Base-by-base conservation (phyloP, 2,329 filamentous ascomycete species). In the Pseudocercospora cruenta region DNA sequence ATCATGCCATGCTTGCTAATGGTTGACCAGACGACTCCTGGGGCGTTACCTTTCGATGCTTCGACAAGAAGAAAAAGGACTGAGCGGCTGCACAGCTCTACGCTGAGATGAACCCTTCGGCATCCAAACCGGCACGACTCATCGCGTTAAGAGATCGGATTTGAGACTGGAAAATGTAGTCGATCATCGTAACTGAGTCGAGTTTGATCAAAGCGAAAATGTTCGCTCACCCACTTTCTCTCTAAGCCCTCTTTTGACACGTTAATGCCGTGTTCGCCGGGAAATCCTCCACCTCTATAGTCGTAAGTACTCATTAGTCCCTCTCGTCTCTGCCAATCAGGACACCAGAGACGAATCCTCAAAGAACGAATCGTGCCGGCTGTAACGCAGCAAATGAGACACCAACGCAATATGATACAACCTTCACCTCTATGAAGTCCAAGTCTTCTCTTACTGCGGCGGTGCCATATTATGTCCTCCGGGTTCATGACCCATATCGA, bases 341-440 rank as follows among this genome's bases (percentile, higher is more conserved):
- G 19, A 57, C 53, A 33, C 4, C 53, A 51, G 21, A 51, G 21
- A 26, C 47, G 2, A 10, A 10, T 24, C 4, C 47, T 51, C 47
- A 51, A 55, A 55, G 19, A 55, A 21, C 36, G 39, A 58, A 21
- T 36, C 31, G 31, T 24, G 28, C 55, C 9, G 55, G 55, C 55
- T 58, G 21, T 24, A 58, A 58, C 31, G 55, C 55, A 58, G 55
- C 55, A 58, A 58, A 36, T n/a, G 39, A 58, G n/a, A 43, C 12
- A 55, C 31, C 51, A 55, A 22, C 8, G 26, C 16, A 31, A 55
- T 55, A 16, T 31, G 22, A 55, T 55, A 31, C 26, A 51, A 14
- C 47, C 47, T 51, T 24, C 47, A 26, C 19, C 47, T 3, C 7
- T 12, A n/a, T 19, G 8, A 43, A 28, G n/a, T 21, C 55, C 55